These are phyloP conservation scores for Chrysosporium queenslandicum DNA, from an alignment of 2,329 filamentous ascomycete genomes.

Conservation along the genomic window DNA sequence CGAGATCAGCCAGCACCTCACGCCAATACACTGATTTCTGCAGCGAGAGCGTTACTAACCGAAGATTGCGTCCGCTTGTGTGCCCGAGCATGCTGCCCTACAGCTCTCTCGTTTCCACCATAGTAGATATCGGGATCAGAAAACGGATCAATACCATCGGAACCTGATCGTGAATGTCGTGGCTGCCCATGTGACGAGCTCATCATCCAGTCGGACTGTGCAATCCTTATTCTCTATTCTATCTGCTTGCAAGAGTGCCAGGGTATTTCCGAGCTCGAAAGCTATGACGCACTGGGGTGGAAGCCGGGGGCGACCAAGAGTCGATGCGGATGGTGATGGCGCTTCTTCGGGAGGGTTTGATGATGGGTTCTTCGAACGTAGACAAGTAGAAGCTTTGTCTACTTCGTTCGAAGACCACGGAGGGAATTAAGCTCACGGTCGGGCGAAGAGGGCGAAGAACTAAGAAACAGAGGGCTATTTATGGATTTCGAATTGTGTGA, in stretches of 20 bases:
- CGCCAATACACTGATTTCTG: background rate
- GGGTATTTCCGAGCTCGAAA: background rate
- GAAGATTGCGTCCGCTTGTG: constrained; percentile 15
- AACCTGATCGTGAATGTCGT: constrained; percentile 23
- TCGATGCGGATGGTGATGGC: background rate
- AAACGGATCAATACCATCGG: constrained; percentile 46
- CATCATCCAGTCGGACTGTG: constrained; percentile 6
- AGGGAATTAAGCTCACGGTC: background rate
- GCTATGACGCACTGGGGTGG: background rate
- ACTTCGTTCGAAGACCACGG: background rate
- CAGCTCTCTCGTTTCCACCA: constrained; percentile 40
- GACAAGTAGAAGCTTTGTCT: background rate
- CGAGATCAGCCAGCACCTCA: constrained; percentile 10
- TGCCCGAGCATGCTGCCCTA: constrained; percentile 17
- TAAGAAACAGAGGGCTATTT: no score
- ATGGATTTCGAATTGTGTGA: background rate
- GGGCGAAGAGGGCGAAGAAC: background rate
- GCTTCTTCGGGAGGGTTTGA: no score
- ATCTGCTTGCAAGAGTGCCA: background rate
- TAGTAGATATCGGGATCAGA: constrained; percentile 52
- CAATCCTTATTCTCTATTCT: background rate
- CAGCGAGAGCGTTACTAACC: constrained; percentile 8
- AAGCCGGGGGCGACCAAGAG: background rate
- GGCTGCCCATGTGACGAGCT: constrained; percentile 10
- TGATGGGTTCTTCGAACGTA: background rate